A percentile compares a stretch with the other conserved stretches of the same genome.
These are phyloP conservation scores for Aspergillus uvarum DNA, from an alignment of 2,329 filamentous ascomycete genomes.

Conservation along the genomic window DNA sequence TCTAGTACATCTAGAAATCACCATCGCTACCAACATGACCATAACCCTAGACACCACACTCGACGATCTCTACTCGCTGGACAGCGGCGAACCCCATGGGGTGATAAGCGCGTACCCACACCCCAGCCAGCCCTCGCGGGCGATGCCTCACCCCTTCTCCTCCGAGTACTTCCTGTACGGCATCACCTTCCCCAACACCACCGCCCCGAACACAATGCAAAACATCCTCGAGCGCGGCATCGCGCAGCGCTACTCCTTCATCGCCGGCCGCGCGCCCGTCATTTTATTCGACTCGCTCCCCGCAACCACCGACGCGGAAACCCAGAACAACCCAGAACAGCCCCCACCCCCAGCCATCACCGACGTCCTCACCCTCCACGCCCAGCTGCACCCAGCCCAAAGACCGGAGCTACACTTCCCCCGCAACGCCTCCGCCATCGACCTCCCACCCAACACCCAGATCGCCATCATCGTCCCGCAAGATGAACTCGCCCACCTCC, in stretches of 20 bases:
- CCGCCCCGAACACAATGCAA: background rate
- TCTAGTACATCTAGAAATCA: background rate
- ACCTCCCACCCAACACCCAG: background rate
- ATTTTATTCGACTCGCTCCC: background rate
- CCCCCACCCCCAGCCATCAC: background rate
- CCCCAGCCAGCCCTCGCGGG: background rate
- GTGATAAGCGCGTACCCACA: conserved; percentile 1
- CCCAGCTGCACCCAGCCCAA: background rate
- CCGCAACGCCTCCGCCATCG: background rate
- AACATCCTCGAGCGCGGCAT: background rate
- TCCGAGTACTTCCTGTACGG: background rate
- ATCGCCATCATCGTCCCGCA: background rate
- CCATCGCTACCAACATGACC: background rate
- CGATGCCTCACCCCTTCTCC: background rate
- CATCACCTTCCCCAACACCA: background rate
- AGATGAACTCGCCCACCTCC: background rate
- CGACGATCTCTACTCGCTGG: conserved; percentile 2
- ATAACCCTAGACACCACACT: conserved; percentile 7
- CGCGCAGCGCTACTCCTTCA: conserved; percentile 1
- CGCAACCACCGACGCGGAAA: background rate
- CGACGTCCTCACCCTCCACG: background rate
- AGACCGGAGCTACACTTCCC: background rate
- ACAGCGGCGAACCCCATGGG: background rate
- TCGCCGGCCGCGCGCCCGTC: background rate
- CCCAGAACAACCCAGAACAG: background rate